Base-by-base conservation (phyloP, 345 rosid genomes). In the Arabidopsis suecica region DNA sequence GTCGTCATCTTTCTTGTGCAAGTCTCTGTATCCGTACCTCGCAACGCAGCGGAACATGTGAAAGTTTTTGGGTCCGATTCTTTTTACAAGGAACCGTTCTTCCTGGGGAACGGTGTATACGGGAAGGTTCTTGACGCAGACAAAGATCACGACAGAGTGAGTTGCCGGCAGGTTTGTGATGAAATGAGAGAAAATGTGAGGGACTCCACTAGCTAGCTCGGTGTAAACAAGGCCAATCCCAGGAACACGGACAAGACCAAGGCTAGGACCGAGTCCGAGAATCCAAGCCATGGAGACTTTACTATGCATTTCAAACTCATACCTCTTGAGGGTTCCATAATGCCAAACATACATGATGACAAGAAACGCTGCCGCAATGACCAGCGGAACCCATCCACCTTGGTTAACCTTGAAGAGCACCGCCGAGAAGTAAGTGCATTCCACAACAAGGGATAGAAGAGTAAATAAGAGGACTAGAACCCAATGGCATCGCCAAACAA, bases 331-430 rank as follows among this genome's bases (percentile, higher is more conserved):
- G 0, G 88, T 85, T 58, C 96, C 96, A 42, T 88, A 90, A 51
- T 90, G 96, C 96, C 93, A 90, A 1, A 81, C 78, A 14, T 84
- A 85, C 96, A 90, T 90, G 73, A 88, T 62, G 20, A 88, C 2
- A n/a, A 90, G 87, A 81, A 88, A 90, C 45, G 82, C 86, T 0
- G 85, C 88, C 0, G 96, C 89, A 5, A 90, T 85, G 61, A 81
- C 96, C 0, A 90, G 89, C 13, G 96, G 93, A 3, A 90, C 90
- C 96, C 96, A 90, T 9, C 96, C 96, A 9, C 96, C 96, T 75
- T 86, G 93, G 77, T 90, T 79, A 20, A 90, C 76, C 80, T 90
- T 89, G 82, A 88, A 85, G 41, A 89, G 86, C 37, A 89, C 83
- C 0, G 96, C 89, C 1, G 87, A 86, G 69, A 89, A 84, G 85